Evolutionary conservation across 140 eudicot species (phyloP).

Genomic region (Senecio squalidus): DNA sequence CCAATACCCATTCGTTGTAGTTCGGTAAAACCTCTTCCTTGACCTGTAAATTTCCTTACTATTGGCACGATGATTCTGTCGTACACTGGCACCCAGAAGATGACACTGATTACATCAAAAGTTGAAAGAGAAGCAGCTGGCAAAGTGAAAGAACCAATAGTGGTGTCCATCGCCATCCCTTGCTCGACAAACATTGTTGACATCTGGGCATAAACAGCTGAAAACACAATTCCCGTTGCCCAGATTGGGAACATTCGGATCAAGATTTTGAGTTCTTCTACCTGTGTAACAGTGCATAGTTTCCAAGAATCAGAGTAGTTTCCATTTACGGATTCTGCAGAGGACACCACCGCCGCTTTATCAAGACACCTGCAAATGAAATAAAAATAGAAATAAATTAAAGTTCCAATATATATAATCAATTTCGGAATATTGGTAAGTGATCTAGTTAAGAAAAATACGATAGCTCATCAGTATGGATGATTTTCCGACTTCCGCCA

Average conservation of each 20-base stretch:
- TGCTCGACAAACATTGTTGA: slow-evolving; percentile 81
- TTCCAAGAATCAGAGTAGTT: slow-evolving; percentile 48
- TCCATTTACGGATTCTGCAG: slow-evolving; percentile 34
- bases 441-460: slow-evolving; percentile 23
- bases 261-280: slow-evolving; percentile 71
- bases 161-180: slow-evolving; percentile 70
- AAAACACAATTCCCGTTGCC: slow-evolving; percentile 67
- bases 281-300: slow-evolving; percentile 79
- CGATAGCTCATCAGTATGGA: slow-evolving; percentile 65
- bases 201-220: slow-evolving; percentile 75
- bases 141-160: slow-evolving; percentile 52
- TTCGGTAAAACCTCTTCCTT: slow-evolving; percentile 57
- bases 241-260: slow-evolving; percentile 78
- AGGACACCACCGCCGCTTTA: slow-evolving; percentile 54
- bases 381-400: background rate
- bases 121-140: slow-evolving; percentile 65
- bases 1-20: slow-evolving; percentile 82
- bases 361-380: slow-evolving; percentile 51
- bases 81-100: slow-evolving; percentile 70
- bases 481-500: slow-evolving; percentile 62
- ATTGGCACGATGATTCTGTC: slow-evolving; percentile 59
- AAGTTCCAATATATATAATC: background rate
- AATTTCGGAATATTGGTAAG: background rate
- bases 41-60: slow-evolving; percentile 48
- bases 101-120: slow-evolving; percentile 67